These are phyloP conservation scores for Mycena metata DNA, from an alignment of 768 basidiomycete genomes.

Conservation along the genomic window DNA sequence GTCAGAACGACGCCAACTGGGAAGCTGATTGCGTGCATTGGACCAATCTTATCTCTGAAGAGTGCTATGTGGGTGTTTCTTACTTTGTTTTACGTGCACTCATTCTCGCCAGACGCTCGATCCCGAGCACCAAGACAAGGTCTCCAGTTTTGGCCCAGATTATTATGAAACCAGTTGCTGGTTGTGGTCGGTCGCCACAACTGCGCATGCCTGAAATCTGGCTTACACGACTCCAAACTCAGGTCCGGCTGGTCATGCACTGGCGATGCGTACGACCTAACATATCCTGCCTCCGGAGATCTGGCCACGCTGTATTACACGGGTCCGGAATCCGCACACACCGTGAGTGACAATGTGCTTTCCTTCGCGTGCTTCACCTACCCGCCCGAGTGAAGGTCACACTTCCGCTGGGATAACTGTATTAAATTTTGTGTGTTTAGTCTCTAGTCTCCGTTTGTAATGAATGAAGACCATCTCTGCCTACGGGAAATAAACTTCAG, in stretches of 20 bases:
- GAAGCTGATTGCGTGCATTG: neutral
- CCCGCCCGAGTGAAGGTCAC: too few species aligned
- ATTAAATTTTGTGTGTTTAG: too few species aligned
- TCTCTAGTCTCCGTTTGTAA: too few species aligned
- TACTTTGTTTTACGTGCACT: too few species aligned
- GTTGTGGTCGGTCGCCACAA: neutral
- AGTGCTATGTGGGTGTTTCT: neutral
- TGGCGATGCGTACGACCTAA: neutral
- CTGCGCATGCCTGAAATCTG: neutral
- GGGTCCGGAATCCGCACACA: too few species aligned
- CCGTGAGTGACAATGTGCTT: too few species aligned
- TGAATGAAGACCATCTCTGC: too few species aligned
- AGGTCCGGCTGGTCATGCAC: neutral
- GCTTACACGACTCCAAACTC: neutral
- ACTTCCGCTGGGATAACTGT: too few species aligned
- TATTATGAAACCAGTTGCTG: neutral
- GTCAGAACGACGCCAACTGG: neutral
- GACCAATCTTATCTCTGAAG: neutral
- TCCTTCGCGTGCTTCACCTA: too few species aligned
- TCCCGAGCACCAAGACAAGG: neutral
- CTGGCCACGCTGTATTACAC: neutral
- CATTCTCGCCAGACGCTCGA: neutral
- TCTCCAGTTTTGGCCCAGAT: neutral
- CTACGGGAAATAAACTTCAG: too few species aligned
- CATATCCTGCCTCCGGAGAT: neutral